phyloP scores from a whole-genome alignment of 192 early-diverging fungal species.

The Coemansia interrupta region DNA sequence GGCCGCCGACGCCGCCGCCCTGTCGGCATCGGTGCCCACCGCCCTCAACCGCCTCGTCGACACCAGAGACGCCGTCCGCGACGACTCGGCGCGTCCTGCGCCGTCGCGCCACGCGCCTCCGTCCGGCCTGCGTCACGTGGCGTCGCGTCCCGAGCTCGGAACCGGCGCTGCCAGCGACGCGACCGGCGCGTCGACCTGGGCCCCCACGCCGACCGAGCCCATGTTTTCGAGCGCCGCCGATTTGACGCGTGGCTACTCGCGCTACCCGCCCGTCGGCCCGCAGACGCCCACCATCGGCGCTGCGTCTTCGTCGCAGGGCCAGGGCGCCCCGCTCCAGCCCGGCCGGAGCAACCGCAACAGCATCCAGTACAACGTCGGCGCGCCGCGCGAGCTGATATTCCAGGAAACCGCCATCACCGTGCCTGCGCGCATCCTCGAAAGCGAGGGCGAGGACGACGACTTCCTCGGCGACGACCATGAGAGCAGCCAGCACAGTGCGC shows the following conservation, averaged over 20 bases:
- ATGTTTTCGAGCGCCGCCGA: conserved; percentile 17
- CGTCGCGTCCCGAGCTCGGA: conserved; percentile 14
- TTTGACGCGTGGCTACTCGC: conserved; percentile 28
- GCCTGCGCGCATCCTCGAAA: conserved; percentile 34
- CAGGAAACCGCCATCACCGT: conserved; percentile 44
- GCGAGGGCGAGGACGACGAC: conserved; percentile 35
- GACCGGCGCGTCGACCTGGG: conserved; percentile 18
- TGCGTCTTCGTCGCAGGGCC: conserved; percentile 9
- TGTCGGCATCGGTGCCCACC: conserved; percentile 34
- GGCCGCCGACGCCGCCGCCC: conserved; percentile 8
- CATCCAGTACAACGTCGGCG: conserved; percentile 51
- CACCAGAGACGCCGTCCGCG: conserved; percentile 1
- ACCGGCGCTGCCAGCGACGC: background rate
- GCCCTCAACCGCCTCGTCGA: conserved; percentile 22
- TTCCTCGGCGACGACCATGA: conserved; percentile 19
- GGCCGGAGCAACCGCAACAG: conserved; percentile 51
- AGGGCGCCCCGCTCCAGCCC: conserved; percentile 6
- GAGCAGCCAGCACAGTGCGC: background rate
- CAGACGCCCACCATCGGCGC: conserved; percentile 10
- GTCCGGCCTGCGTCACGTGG: conserved; percentile 9
- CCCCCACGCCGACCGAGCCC: conserved; percentile 14
- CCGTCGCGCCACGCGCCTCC: conserved; percentile 5
- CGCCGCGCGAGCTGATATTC: conserved; percentile 47
- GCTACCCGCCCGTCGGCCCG: conserved; percentile 30
- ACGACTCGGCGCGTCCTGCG: background rate